Evolutionary conservation across 257 asterid genomes (phyloP).

Genomic region (Solanum pinnatisectum): DNA sequence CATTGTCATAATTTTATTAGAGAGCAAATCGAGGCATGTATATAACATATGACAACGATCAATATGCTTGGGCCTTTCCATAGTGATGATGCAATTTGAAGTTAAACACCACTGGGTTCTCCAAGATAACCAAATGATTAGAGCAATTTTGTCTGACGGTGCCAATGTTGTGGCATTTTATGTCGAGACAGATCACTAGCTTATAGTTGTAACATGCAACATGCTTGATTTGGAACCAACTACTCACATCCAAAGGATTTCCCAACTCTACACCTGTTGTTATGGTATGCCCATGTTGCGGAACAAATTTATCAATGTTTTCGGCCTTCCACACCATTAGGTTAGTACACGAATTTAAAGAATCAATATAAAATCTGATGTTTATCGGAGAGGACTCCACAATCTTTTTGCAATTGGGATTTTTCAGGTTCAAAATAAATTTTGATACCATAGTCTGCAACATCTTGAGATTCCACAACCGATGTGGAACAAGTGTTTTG

Average conservation of each 20-base stretch:
- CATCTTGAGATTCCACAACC: background rate
- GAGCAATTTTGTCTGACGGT: background rate
- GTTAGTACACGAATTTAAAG: background rate
- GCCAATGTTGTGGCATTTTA: background rate
- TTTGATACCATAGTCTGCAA: background rate
- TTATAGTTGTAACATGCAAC: background rate
- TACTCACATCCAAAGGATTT: background rate
- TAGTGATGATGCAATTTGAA: too few species aligned
- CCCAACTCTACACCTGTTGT: background rate
- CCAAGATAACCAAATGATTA: too few species aligned
- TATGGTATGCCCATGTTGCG: background rate
- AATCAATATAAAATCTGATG: background rate
- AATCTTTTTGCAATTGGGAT: background rate
- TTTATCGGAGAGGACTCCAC: background rate
- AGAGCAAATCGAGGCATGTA: background rate
- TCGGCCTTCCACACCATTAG: background rate
- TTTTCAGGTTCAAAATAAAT: background rate
- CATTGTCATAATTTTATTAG: background rate
- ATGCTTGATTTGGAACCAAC: background rate
- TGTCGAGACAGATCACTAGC: background rate
- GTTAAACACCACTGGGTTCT: background rate
- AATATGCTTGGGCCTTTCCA: background rate
- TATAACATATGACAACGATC: too few species aligned
- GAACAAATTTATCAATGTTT: too few species aligned
- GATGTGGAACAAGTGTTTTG: background rate